Evolutionary conservation across 257 asterid species (phyloP).

Genomic region (Sherardia arvensis): DNA sequence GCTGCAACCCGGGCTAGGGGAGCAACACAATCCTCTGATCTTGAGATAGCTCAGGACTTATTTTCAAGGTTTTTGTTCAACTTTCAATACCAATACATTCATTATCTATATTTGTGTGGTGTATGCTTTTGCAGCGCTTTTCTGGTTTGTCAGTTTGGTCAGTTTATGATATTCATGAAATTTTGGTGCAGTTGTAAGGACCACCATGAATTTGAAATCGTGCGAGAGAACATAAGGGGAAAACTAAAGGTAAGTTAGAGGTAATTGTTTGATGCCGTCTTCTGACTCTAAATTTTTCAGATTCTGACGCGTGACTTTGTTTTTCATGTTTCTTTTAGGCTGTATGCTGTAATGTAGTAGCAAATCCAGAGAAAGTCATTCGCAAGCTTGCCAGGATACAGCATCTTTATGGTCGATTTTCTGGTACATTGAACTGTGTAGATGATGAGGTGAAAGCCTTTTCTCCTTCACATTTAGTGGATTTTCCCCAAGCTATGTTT

Average conservation of each 20-base stretch:
- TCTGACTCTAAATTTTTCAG: neutral
- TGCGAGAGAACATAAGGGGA: conserved; percentile 69
- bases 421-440: conserved; percentile 55
- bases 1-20: conserved; percentile 98
- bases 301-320: neutral
- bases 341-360: conserved; percentile 47
- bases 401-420: conserved; percentile 83
- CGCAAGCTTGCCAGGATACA: conserved; percentile 80
- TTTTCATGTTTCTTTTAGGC: conserved; percentile 30
- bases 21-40: conserved; percentile 58
- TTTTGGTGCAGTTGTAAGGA: conserved; percentile 63
- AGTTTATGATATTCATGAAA: neutral
- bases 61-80: conserved; percentile 58
- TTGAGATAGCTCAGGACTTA: conserved; percentile 74
- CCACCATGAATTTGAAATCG: conserved; percentile 81
- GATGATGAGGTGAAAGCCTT: conserved; percentile 65
- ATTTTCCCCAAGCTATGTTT: neutral
- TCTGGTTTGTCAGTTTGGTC: neutral
- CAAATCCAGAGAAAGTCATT: conserved; percentile 74
- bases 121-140: neutral
- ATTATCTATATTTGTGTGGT: neutral
- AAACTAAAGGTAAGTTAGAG: conserved; percentile 74
- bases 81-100: neutral
- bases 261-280: neutral
- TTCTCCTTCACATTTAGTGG: neutral